Conservation (phyloP, 352 stramenopile genomes). For the Phytophthora podocarpi region DNA sequence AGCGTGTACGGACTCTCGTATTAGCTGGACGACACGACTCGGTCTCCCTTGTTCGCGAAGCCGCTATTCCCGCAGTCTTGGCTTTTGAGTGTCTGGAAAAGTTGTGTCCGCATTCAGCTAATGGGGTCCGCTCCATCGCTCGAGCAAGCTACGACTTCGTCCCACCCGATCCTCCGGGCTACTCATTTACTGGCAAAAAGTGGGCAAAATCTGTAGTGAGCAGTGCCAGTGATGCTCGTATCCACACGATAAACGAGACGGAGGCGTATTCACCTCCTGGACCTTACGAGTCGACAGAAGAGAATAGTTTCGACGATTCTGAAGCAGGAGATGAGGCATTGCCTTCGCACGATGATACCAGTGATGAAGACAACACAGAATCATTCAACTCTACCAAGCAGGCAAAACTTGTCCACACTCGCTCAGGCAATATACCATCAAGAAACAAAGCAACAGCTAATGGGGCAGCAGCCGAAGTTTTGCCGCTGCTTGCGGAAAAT, state of each 20-base stretch:
- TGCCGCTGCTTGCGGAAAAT: neutral
- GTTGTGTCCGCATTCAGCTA: slow-evolving; percentile 22
- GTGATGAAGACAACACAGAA: neutral
- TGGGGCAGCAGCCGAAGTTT: neutral
- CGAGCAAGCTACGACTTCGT: slow-evolving; percentile 27
- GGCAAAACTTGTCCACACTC: neutral
- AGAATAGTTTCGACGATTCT: slow-evolving; percentile 9
- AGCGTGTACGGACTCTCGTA: slow-evolving; percentile 48
- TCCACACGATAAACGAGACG: neutral
- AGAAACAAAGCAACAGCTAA: neutral
- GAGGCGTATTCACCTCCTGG: neutral
- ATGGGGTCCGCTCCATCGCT: neutral
- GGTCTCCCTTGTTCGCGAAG: slow-evolving; percentile 59
- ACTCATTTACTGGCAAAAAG: slow-evolving; percentile 8
- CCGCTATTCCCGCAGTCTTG: slow-evolving; percentile 40
- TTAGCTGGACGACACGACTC: slow-evolving; percentile 54
- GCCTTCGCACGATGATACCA: slow-evolving; percentile 4
- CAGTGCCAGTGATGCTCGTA: neutral
- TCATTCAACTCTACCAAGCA: neutral
- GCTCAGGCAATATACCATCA: neutral
- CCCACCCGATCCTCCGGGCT: slow-evolving; percentile 17
- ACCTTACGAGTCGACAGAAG: neutral
- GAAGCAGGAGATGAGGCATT: slow-evolving; percentile 18
- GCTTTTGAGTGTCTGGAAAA: slow-evolving; percentile 51
- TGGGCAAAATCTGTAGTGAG: slow-evolving; percentile 8